Base-by-base conservation (phyloP, 2,329 filamentous ascomycete species). In the Paecilomyces dactylethromorphus region DNA sequence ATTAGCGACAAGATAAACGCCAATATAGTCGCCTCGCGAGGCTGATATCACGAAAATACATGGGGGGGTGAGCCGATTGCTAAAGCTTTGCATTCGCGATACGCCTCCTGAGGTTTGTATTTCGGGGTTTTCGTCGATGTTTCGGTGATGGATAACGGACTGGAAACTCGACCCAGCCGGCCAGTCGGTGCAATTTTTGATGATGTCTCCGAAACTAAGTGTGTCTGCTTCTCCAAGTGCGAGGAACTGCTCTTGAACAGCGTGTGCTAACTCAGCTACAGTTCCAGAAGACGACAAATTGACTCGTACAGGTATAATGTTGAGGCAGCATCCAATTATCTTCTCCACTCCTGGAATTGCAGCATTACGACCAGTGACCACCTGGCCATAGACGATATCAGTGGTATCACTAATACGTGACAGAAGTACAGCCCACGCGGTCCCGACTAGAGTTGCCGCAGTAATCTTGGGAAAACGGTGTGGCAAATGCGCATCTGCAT, bases 341-440 rank as follows among this genome's bases (percentile, higher is more conserved):
- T 54, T 33, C 18, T 69, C 66, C 18, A 67, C 60, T 12, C 58
- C 72, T 0, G 74, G 69, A 1, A 81, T 73, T 2, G 70, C 67
- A 0, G 78, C 65, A 59, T 80, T 78, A 21, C 80, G 79, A 1
- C 79, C 79, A 11, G 80, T 78, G 13, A 84, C 72, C 2, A 81
- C 69, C 64, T 84, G 80, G 7, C 83, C 84, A 58, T 86, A 86
- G 3, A 85, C 75, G 6, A 86, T 77, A 50, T 86, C 84, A 5
- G 76, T 70, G 0, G 68, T 73, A 0, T 75, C 78, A 0, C 81
- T 79, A 10, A 84, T 69, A 24, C 76, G 80, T 0, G 81, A 79
- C 6, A 87, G 75, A 0, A 82, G 78, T 60, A 82, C 78, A 0
- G 82, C 79, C 83, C 84, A 87, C 0, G 83, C 83, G 0, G 82